These are phyloP conservation scores for Starmera pachycereana DNA, from an alignment of 805 yeast species.

Conservation along the genomic window DNA sequence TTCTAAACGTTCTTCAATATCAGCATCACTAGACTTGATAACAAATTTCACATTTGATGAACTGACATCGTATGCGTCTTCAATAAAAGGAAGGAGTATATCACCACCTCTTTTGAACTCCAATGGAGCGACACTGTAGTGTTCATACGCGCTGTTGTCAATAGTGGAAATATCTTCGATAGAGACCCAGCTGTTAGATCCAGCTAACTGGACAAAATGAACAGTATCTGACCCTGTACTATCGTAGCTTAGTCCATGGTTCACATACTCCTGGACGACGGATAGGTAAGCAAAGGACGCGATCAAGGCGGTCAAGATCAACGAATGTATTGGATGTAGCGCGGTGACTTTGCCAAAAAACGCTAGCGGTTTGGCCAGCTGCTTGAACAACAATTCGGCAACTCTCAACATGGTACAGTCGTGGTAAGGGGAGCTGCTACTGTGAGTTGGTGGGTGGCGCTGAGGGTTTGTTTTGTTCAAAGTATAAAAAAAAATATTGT, in stretches of 20 bases:
- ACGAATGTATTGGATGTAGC: constrained; percentile 77
- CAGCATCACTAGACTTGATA: constrained; percentile 1
- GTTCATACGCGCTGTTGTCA: constrained; percentile 26
- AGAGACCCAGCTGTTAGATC: constrained; percentile 34
- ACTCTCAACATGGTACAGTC: constrained; percentile 2
- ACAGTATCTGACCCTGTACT: constrained; percentile 20
- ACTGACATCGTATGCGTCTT: no score
- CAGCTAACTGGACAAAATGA: constrained; percentile 28
- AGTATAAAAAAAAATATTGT: no score
- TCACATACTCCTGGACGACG: constrained; percentile 54
- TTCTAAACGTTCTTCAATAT: no score
- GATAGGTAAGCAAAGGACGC: constrained; percentile 78
- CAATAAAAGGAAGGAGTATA: constrained; percentile 9
- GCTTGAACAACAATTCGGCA: constrained; percentile 21
- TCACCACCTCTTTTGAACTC: constrained; percentile 39
- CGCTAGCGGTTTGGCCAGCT: constrained; percentile 31
- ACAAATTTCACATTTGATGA: constrained; percentile 27
- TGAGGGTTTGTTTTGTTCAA: no score
- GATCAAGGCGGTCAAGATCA: constrained; percentile 57
- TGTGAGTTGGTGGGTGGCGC: no score
- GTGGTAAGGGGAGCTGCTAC: no score
- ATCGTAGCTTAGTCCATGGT: constrained; percentile 18
- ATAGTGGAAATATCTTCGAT: constrained; percentile 32
- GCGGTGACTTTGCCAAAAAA: constrained; percentile 48
- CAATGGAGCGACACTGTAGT: constrained; percentile 42